Evolutionary conservation across 2,329 filamentous ascomycete genomes (phyloP).

Genomic region (Trichoderma citrinoviride): DNA sequence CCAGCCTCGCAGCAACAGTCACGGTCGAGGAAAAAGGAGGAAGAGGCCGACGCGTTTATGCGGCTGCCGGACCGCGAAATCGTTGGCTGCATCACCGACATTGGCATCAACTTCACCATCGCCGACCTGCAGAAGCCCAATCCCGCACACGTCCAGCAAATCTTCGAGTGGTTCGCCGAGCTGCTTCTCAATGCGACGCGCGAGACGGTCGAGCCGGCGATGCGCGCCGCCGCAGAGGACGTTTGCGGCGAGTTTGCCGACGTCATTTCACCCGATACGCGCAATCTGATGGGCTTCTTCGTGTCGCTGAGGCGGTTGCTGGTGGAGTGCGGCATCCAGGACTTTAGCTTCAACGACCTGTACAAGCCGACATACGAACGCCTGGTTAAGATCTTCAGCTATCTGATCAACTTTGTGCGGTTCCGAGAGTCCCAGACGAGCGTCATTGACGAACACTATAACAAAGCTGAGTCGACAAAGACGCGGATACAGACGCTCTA

Average conservation of each 20-base stretch:
- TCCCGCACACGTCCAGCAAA: constrained; percentile 89
- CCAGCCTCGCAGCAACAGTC: constrained; percentile 49
- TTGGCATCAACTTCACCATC: constrained; percentile 83
- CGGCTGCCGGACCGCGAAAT: constrained; percentile 72
- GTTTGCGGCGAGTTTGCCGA: constrained; percentile 81
- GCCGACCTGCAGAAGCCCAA: constrained; percentile 92
- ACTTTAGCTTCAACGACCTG: constrained; percentile 90
- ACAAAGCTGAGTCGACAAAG: constrained; percentile 84
- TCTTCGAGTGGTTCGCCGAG: constrained; percentile 97
- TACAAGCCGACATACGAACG: constrained; percentile 88
- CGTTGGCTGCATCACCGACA: constrained; percentile 94
- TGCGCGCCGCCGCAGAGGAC: constrained; percentile 88
- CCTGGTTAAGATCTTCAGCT: constrained; percentile 92
- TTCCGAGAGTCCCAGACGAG: constrained; percentile 90
- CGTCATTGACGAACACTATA: constrained; percentile 90
- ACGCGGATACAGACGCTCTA: constrained; percentile 83
- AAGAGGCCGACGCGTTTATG: constrained; percentile 59
- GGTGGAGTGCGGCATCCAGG: constrained; percentile 83
- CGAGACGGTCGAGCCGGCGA: constrained; percentile 89
- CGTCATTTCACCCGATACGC: constrained; percentile 80
- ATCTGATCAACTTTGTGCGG: constrained; percentile 97
- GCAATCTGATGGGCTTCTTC: constrained; percentile 96
- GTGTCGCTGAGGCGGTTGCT: constrained; percentile 76
- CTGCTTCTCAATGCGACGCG: constrained; percentile 90
- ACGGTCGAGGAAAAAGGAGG: constrained; percentile 57